These are phyloP conservation scores for Talaromyces adpressus DNA, from an alignment of 495 filamentous ascomycete species.

Conservation along the genomic window DNA sequence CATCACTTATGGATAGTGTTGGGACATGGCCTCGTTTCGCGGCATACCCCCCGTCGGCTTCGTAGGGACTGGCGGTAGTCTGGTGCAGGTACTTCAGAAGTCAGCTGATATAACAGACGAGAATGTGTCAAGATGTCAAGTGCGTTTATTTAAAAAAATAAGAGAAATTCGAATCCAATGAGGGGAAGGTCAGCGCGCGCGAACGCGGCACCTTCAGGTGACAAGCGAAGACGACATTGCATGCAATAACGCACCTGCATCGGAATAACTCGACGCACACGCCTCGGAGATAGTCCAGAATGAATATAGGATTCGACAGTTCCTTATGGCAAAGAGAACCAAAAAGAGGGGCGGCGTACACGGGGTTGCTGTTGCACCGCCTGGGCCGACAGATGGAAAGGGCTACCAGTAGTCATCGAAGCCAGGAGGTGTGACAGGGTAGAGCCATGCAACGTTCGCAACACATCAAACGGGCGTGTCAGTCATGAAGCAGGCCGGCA, in stretches of 20 bases:
- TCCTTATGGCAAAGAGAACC: slow-evolving; percentile 18
- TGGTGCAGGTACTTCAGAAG: slow-evolving; percentile 15
- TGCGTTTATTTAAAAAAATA: neutral
- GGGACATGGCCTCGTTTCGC: slow-evolving; percentile 56
- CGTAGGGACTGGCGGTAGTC: slow-evolving; percentile 47
- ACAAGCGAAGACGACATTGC: neutral
- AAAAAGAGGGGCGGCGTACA: slow-evolving; percentile 14
- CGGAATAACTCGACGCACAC: neutral
- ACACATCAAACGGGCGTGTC: neutral
- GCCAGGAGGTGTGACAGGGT: slow-evolving; percentile 26
- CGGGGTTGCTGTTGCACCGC: slow-evolving; percentile 35
- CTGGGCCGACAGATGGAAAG: slow-evolving; percentile 22
- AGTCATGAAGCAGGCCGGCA: neutral
- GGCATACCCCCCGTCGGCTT: slow-evolving; percentile 47
- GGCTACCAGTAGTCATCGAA: slow-evolving; percentile 32
- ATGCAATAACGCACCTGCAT: slow-evolving; percentile 9
- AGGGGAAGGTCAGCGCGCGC: neutral
- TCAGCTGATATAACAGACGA: slow-evolving; percentile 5
- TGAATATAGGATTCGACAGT: neutral
- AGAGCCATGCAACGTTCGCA: slow-evolving; percentile 18
- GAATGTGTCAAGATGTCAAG: neutral
- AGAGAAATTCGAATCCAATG: neutral
- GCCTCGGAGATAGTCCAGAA: neutral
- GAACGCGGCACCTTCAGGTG: slow-evolving; percentile 5
- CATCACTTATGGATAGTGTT: slow-evolving; percentile 67